Percentiles rank a stretch among this genome's conserved stretches.
Conservation (phyloP, 805 yeast genomes). For the Myxozyma udenii region DNA sequence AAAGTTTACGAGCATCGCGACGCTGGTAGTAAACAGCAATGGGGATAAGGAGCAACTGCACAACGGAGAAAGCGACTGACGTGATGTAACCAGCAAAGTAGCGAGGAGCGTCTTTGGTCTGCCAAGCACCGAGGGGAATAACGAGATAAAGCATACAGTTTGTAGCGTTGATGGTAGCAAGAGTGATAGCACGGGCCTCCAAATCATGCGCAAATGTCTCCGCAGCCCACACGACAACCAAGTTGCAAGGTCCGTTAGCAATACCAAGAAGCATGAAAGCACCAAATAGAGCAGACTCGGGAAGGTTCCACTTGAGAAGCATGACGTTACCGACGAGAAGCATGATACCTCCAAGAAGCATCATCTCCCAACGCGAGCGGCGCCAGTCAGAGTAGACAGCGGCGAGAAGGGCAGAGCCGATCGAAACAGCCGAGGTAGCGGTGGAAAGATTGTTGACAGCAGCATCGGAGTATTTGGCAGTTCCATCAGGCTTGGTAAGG, state of each 20-base stretch:
- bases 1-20: slow-evolving; percentile 37
- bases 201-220: slow-evolving; percentile 56
- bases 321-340: slow-evolving; percentile 53
- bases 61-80: slow-evolving; percentile 31
- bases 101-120: slow-evolving; percentile 35
- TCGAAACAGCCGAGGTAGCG: slow-evolving; percentile 58
- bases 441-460: slow-evolving; percentile 52
- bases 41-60: slow-evolving; percentile 28
- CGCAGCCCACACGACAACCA: slow-evolving; percentile 56
- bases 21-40: slow-evolving; percentile 53
- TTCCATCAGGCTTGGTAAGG: slow-evolving; percentile 36
- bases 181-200: slow-evolving; percentile 51
- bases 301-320: slow-evolving; percentile 54
- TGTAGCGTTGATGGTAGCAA: slow-evolving; percentile 51
- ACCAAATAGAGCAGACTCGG: slow-evolving; percentile 56
- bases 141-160: slow-evolving; percentile 58
- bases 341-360: slow-evolving; percentile 51
- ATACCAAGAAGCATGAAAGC: slow-evolving; percentile 56
- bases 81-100: slow-evolving; percentile 34
- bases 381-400: slow-evolving; percentile 47
- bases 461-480: slow-evolving; percentile 41
- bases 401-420: slow-evolving; percentile 40
- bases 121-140: slow-evolving; percentile 49
- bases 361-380: slow-evolving; percentile 55
- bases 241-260: slow-evolving; percentile 62